phyloP scores from a whole-genome alignment of 2,329 filamentous ascomycete genomes.

The Zymoseptoria passerinii region DNA sequence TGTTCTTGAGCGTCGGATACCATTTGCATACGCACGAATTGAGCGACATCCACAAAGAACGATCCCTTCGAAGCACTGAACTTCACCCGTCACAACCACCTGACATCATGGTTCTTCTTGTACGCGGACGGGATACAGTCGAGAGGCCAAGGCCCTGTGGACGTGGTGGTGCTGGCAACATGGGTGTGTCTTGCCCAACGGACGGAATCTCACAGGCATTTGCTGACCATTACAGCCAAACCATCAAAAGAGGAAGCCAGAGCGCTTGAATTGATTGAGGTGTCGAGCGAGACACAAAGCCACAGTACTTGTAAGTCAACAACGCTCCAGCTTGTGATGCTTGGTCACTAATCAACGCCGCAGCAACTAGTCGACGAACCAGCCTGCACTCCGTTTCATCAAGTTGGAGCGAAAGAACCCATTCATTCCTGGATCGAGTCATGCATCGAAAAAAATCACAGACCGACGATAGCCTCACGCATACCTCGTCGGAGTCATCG shows the following conservation, averaged over 20 bases:
- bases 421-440: neutral
- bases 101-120: neutral
- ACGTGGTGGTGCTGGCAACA: neutral
- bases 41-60: neutral
- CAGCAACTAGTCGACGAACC: neutral
- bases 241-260: neutral
- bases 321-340: neutral
- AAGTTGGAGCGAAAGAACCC: neutral
- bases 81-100: neutral
- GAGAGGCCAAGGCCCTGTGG: neutral
- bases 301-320: neutral
- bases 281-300: neutral
- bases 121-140: neutral
- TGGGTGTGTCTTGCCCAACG: neutral
- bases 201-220: neutral
- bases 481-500: neutral
- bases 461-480: neutral
- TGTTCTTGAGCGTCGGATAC: neutral
- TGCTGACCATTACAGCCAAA: neutral
- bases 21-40: neutral
- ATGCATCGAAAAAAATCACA: neutral
- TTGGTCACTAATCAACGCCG: neutral
- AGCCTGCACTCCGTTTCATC: neutral
- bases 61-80: neutral
- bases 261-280: neutral